Conservation (phyloP, 2,329 filamentous ascomycete species). For the Colletotrichum spaethianum region DNA sequence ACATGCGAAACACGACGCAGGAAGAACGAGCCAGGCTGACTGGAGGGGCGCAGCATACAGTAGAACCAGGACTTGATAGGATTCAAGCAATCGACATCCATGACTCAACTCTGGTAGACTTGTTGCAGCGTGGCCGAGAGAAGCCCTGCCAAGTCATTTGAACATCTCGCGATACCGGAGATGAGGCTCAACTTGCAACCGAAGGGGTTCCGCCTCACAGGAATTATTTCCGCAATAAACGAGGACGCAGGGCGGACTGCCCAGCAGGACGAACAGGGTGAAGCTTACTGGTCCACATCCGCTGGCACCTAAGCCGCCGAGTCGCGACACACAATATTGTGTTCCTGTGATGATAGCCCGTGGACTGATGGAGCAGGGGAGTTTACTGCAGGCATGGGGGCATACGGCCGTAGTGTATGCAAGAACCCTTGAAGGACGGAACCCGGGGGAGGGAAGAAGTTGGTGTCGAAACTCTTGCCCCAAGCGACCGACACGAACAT, state of each 20-base stretch:
- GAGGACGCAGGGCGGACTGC: constrained; percentile 7
- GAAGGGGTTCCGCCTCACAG: constrained; percentile 8
- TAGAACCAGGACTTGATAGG: neutral
- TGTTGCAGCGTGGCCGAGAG: neutral
- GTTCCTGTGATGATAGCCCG: constrained; percentile 18
- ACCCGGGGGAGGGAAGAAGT: neutral
- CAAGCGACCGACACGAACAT: constrained; percentile 17
- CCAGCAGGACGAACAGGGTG: neutral
- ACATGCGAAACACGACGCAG: neutral
- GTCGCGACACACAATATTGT: constrained; percentile 24
- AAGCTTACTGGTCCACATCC: constrained; percentile 25
- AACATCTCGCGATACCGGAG: neutral
- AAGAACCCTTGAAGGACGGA: constrained; percentile 8
- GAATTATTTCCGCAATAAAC: constrained; percentile 33
- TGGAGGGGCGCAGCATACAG: neutral
- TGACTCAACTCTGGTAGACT: neutral
- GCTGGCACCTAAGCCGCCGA: constrained; percentile 14
- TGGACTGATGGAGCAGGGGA: constrained; percentile 8
- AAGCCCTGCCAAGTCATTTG: neutral
- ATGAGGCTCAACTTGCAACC: constrained; percentile 16
- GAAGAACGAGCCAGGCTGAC: neutral
- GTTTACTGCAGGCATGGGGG: constrained; percentile 6
- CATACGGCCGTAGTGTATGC: constrained; percentile 38
- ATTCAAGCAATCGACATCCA: neutral
- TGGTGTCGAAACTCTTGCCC: constrained; percentile 9